Evolutionary conservation across 371 early-diverging fungal genomes (phyloP), one percentile per base, ranked within the genome.

Genomic region (Apophysomyces elegans): DNA sequence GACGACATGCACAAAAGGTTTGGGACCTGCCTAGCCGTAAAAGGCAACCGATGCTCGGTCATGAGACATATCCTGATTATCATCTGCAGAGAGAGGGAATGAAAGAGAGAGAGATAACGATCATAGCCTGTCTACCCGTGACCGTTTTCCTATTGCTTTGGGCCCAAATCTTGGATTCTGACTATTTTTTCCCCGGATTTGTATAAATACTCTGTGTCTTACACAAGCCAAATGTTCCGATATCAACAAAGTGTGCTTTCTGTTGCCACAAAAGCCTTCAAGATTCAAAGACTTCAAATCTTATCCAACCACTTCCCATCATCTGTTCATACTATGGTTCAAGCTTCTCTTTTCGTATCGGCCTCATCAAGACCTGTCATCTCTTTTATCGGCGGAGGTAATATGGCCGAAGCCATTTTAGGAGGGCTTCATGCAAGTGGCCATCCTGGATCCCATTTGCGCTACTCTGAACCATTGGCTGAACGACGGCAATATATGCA

Each of bases 361-460:
- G 32, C 47, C 47, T 47, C 21, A 13, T 41, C 41, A 41, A 41
- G 64, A 18, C 81, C 81, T 26, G 61, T 66, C 32, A 73, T 93
- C 36, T 82, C 88, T 35, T 91, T 93, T 72, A 92, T 93, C 62
- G 96, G 97, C 64, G 97, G 95, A 46, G 97, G 97, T 63, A 96
- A 97, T 74, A 96, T 97, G 95, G 95, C 94, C 44, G 90, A 89
- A 69, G 95, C 96, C 65, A 96, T 97, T 63, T 84, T 96, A 39
- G 93, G 92, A 11, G 97, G 97, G 37, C 86, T 97, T 47, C 73
- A 74, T 37, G 75, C 93, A 61, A 84, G 82, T 11, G 93, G 93
- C 9, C 92, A 90, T 74, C 87, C 90, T 18, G 72, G 88, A 9
- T 68, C 83, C 16, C 77, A 83, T 65, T 80, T 96, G 21, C 83